Evolutionary conservation across 768 basidiomycete species (phyloP), one percentile per base, ranked within the genome.

Genomic region (Amanita rubescens): DNA sequence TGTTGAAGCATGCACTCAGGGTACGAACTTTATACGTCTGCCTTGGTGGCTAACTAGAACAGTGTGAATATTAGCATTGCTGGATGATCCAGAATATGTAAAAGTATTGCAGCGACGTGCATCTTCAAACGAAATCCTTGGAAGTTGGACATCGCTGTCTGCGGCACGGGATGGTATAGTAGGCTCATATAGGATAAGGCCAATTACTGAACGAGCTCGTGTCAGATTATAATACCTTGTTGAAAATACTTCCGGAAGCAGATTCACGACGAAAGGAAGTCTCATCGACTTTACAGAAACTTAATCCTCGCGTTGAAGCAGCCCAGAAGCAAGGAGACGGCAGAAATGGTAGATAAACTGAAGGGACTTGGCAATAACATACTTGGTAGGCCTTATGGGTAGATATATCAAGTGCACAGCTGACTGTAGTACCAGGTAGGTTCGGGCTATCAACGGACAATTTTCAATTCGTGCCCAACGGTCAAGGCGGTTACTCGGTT

Each of bases 391-490:
- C n/a, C 61, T 53, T 77, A 59, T 12, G 17, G 8, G 14, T 41
- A 11, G 15, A 25, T n/a, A 33, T 42, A 30, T 24, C 12, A 14
- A 14, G 14, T 34, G 15, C n/a, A 27, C 7, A 19, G 34, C 22
- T 47, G 12, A 27, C 20, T 17, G 25, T n/a, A 48, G 12, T 45
- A 15, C 10, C 14, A 94, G 91, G 92, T 3, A 90, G 88, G 56
- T 98, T 98, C 63, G 95, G 96, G 15, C 67, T 98, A 58, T 93
- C 87, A 12, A 97, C 94, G 0, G 85, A 98, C 64, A 98, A 95
- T 71, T 98, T 98, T 78, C 88, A 98, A 70, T 91, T 99, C 62
- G 84, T 85, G 55, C 91, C 91, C 15, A 94, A 95, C 58, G 90
- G 86, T 5, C 85, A 93, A 57, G 95, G 95, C n/a, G 93, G 95